Percentiles rank a stretch among this genome's conserved stretches.
These are phyloP conservation scores for Collybiopsis confluens DNA, from an alignment of 768 basidiomycete species.

Conservation along the genomic window DNA sequence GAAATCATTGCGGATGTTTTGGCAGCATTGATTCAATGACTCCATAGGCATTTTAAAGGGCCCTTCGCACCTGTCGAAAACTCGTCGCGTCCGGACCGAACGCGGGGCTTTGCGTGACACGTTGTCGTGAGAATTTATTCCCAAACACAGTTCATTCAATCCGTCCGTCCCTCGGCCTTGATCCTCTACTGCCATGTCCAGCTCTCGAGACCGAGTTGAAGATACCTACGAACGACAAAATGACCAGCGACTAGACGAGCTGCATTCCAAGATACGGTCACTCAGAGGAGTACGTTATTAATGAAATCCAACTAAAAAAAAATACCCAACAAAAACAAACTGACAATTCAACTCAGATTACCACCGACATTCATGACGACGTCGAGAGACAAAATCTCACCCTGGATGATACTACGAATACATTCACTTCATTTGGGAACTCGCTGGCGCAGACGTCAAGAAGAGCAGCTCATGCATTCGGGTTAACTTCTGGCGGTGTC, in stretches of 20 bases:
- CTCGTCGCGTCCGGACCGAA: too few species aligned
- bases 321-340: too few species aligned
- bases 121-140: too few species aligned
- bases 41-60: too few species aligned
- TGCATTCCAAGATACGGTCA: slow-evolving; percentile 81
- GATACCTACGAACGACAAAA: slow-evolving; percentile 83
- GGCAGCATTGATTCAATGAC: too few species aligned
- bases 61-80: too few species aligned
- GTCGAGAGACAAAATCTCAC: slow-evolving; percentile 78
- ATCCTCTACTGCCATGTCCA: not conserved
- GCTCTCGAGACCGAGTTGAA: slow-evolving; percentile 35
- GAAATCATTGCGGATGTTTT: too few species aligned
- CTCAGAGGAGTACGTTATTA: slow-evolving; percentile 61
- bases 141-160: too few species aligned
- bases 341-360: slow-evolving; percentile 50
- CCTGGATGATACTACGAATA: slow-evolving; percentile 68
- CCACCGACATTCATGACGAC: slow-evolving; percentile 82
- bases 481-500: slow-evolving; percentile 59
- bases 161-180: too few species aligned
- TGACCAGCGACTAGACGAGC: slow-evolving; percentile 76
- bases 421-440: slow-evolving; percentile 61
- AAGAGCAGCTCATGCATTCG: slow-evolving; percentile 71
- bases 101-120: too few species aligned
- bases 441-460: slow-evolving; percentile 64
- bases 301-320: not conserved